A percentile compares a stretch with the other conserved stretches of the same genome.
These are phyloP conservation scores for Plasmodium fragile DNA, from an alignment of 169 alveolate species.

Conservation along the genomic window DNA sequence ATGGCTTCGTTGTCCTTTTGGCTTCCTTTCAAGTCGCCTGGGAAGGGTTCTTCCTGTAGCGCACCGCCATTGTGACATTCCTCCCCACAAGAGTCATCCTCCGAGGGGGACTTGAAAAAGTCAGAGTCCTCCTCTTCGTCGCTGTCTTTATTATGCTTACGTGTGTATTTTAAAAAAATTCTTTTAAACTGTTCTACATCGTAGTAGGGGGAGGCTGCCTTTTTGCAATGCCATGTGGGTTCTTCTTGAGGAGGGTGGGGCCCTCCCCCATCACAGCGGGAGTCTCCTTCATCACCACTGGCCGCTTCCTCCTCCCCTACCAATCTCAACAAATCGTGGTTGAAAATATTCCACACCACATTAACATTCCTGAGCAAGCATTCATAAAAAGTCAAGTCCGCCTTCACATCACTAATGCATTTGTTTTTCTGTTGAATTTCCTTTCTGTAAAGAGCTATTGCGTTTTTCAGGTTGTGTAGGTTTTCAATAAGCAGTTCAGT, in stretches of 20 bases:
- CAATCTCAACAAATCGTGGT: conserved; percentile 29
- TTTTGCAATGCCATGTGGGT: not conserved
- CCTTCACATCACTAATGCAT: conserved; percentile 17
- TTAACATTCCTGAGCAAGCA: conserved; percentile 32
- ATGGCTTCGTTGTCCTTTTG: not conserved
- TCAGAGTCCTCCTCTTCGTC: conserved; percentile 13
- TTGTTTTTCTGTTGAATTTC: conserved; percentile 62
- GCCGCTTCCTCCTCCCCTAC: not conserved
- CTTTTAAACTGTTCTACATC: conserved; percentile 11
- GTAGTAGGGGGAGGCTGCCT: conserved; percentile 40
- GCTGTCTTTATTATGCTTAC: not conserved
- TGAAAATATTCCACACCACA: conserved; percentile 56
- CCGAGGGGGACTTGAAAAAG: conserved; percentile 2
- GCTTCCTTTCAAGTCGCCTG: not conserved
- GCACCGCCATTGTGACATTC: not conserved
- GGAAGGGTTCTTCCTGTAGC: not conserved
- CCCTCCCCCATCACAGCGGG: not conserved
- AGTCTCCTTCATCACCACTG: not conserved
- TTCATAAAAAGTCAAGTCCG: conserved; percentile 14
- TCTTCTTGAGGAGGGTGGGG: not conserved
- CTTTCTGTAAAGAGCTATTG: conserved; percentile 47
- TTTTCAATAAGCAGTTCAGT: conserved; percentile 54
- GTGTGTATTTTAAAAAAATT: conserved; percentile 46
- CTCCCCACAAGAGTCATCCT: conserved; percentile 8
- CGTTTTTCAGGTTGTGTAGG: conserved; percentile 30